Evolutionary conservation across 2,329 filamentous ascomycete genomes (phyloP), one percentile per base, ranked within the genome.

Genomic region (Pseudopithomyces maydicus): DNA sequence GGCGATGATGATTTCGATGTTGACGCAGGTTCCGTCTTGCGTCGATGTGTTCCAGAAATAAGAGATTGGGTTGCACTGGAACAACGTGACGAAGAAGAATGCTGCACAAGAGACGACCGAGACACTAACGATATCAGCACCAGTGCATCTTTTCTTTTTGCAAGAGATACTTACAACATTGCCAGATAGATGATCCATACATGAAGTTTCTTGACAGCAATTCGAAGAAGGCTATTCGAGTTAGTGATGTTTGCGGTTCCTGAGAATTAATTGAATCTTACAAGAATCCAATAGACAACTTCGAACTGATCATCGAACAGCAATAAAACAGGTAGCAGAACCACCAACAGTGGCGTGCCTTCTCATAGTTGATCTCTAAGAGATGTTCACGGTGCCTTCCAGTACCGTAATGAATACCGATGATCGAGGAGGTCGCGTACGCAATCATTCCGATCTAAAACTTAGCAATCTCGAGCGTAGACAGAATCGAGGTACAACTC

Each of bases 51-150:
- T 66, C 80, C 82, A 85, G 63, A 84, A 84, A 60, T 77, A 81
- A 1, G 74, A 76, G 1, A 80, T 63, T 0, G 83, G 83, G 0
- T 68, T 68, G 71, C 83, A 85, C 59, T 84, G 82, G 50, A 85
- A 80, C 0, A 81, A 58, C 17, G 79, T 76, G 54, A 83, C 67
- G 61, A 83, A 79, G 70, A 81, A 80, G 61, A 77, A 78, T 29
- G 70, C 62, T 11, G 66, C 53, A 26, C 73, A 72, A 63, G 78
- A 80, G 6, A 74, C 52, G 8, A 70, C 62, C 2, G 26, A 29
- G 26, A 29, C 8, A 5, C 26, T 29, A 8, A 8, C 26, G 26
- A 29, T 29, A 29, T 29, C 8, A 29, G 26, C 26, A 29, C 8
- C 5, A 8, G 26, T 8, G 26, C 8, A 29, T 29, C 26, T 29